phyloP scores from a whole-genome alignment of 192 early-diverging fungal genomes.

The Coemansia sp. region DNA sequence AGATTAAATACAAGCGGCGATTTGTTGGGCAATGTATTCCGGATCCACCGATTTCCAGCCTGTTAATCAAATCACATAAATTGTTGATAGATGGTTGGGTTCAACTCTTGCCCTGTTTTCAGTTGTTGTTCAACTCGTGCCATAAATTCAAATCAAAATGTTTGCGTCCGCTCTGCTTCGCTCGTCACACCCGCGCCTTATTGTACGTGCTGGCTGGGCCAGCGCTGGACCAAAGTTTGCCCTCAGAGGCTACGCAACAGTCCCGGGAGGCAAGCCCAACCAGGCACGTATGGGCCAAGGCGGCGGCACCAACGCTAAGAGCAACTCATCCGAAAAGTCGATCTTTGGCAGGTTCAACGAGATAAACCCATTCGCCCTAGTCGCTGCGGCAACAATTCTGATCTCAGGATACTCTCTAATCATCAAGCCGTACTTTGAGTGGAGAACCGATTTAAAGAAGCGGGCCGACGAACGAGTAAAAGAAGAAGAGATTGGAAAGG shows the following conservation, averaged over 20 bases:
- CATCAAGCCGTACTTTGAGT: conserved; percentile 39
- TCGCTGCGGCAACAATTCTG: conserved; percentile 24
- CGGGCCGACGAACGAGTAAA: conserved; percentile 7
- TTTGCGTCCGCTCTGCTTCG: neutral
- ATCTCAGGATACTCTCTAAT: conserved; percentile 28
- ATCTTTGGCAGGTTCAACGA: conserved; percentile 19
- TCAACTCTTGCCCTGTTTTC: too few relatives aligned
- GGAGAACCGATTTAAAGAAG: conserved; percentile 19
- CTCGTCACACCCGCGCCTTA: conserved; percentile 9
- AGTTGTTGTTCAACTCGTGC: neutral
- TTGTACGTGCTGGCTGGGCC: neutral
- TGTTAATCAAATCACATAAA: too few relatives aligned
- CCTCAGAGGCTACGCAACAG: neutral
- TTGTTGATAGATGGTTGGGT: too few relatives aligned
- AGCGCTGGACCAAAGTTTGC: neutral
- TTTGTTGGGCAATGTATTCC: too few relatives aligned
- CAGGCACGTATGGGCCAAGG: conserved; percentile 43
- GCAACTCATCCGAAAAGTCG: neutral
- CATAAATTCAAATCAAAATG: neutral
- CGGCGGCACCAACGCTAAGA: neutral
- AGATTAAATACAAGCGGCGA: too few relatives aligned
- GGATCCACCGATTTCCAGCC: too few relatives aligned
- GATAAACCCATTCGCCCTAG: conserved; percentile 30
- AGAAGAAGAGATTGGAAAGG: conserved; percentile 9
- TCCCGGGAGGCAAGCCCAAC: conserved; percentile 7